Conservation (phyloP, 2,329 filamentous ascomycete species). For the Teratosphaeria destructans region DNA sequence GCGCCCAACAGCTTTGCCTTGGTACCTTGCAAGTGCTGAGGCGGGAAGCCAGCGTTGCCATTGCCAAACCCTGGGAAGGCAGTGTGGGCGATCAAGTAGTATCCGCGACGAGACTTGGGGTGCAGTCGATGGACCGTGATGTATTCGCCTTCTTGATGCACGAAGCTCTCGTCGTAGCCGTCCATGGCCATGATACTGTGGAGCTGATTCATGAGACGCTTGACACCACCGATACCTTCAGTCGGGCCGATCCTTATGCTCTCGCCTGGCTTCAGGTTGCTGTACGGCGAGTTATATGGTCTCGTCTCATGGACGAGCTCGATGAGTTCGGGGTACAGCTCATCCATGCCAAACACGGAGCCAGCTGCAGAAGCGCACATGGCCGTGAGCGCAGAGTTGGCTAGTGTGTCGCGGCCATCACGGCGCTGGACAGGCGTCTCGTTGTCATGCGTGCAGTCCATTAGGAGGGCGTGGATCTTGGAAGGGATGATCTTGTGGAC, state of each 20-base stretch:
- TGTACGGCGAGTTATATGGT: conserved; percentile 69
- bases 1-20: conserved; percentile 77
- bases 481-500: conserved; percentile 76
- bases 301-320: conserved; percentile 86
- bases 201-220: conserved; percentile 88
- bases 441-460: conserved; percentile 99
- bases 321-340: conserved; percentile 87
- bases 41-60: conserved; percentile 67
- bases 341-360: conserved; percentile 96
- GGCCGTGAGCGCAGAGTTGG: conserved; percentile 84
- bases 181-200: conserved; percentile 94
- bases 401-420: conserved; percentile 84
- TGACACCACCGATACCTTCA: conserved; percentile 82
- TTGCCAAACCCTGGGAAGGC: conserved; percentile 86
- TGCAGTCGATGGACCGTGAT: conserved; percentile 94
- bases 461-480: conserved; percentile 87
- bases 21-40: conserved; percentile 73
- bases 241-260: conserved; percentile 54
- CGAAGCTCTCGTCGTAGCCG: conserved; percentile 87
- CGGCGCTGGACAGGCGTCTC: conserved; percentile 92
- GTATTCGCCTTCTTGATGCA: conserved; percentile 93
- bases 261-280: conserved; percentile 35
- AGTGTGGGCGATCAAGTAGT: conserved; percentile 92
- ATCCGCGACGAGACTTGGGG: conserved; percentile 81
- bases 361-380: conserved; percentile 94